Evolutionary conservation across 441 rosid genomes (phyloP).

Genomic region (Jatropha podagrica): DNA sequence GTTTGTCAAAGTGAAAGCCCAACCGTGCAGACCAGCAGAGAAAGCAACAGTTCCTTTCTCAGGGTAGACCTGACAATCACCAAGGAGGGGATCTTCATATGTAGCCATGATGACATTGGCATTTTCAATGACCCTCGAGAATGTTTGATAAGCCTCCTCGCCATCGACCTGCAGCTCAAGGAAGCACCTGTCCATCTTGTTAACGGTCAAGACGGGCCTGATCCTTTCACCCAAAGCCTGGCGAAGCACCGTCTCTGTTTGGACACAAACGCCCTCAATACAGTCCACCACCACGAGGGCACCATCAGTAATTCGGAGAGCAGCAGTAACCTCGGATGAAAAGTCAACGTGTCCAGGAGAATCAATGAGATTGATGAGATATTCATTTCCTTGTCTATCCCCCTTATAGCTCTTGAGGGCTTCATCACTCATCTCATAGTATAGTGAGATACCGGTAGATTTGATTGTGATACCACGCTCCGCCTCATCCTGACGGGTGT

Average conservation of each 20-base stretch:
- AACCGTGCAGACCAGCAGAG: conserved; percentile 62
- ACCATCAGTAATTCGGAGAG: conserved; percentile 86
- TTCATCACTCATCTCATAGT: conserved; percentile 49
- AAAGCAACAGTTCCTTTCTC: conserved; percentile 69
- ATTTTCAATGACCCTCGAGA: conserved; percentile 65
- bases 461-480: conserved; percentile 78
- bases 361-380: conserved; percentile 81
- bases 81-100: conserved; percentile 75
- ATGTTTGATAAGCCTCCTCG: conserved; percentile 76
- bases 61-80: conserved; percentile 65
- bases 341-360: conserved; percentile 91
- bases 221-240: conserved; percentile 77
- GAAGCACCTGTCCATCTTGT: conserved; percentile 80
- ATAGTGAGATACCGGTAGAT: conserved; percentile 74
- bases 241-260: conserved; percentile 69
- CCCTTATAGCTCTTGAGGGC: conserved; percentile 51
- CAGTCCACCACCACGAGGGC: conserved; percentile 87
- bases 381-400: conserved; percentile 58
- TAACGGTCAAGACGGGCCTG: conserved; percentile 70
- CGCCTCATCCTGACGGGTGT: conserved; percentile 67
- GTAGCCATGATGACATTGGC: conserved; percentile 83
- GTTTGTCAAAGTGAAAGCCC: conserved; percentile 61
- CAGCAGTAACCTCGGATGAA: conserved; percentile 87
- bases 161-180: conserved; percentile 81
- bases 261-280: conserved; percentile 72